Evolutionary conservation across 1,284 basidiomycete species (phyloP).

Genomic region (Cerioporus squamosus): DNA sequence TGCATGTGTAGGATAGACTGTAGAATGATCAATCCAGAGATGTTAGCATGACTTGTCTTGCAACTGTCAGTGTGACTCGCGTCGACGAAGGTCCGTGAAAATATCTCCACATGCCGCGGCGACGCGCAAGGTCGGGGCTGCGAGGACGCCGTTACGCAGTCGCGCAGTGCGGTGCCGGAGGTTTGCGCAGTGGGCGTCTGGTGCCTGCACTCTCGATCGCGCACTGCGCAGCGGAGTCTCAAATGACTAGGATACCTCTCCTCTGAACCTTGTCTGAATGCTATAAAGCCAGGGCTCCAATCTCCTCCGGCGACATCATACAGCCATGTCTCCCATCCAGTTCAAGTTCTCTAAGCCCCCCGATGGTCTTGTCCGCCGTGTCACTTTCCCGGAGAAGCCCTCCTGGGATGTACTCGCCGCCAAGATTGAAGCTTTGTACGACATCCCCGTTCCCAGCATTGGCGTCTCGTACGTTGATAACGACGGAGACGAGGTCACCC

Average conservation of each 20-base stretch:
- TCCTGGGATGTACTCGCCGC: constrained; percentile 59
- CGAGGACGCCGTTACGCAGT: constrained; percentile 4
- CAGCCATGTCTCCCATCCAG: constrained; percentile 34
- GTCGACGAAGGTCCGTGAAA: too few species aligned
- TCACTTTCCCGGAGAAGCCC: constrained; percentile 54
- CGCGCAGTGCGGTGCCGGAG: constrained; percentile 21
- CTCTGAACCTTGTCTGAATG: background rate
- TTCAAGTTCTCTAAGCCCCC: constrained; percentile 37
- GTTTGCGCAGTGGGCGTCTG: constrained; percentile 14
- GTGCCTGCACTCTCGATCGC: constrained; percentile 7
- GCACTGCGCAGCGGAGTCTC: constrained; percentile 31
- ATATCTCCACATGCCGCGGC: background rate
- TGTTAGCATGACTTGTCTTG: constrained; percentile 1
- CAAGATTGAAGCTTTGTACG: constrained; percentile 58
- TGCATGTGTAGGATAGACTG: constrained; percentile 19
- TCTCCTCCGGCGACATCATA: constrained; percentile 4
- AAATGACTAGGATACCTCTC: constrained; percentile 16
- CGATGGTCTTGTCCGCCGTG: constrained; percentile 53
- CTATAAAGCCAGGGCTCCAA: constrained; percentile 17
- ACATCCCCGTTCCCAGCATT: constrained; percentile 57
- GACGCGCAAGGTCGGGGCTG: too few species aligned
- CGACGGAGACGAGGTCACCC: constrained; percentile 73
- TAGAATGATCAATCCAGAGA: background rate
- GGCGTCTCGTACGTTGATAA: constrained; percentile 71
- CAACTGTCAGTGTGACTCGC: background rate